Evolutionary conservation across 2,329 filamentous ascomycete genomes (phyloP), one percentile per base, ranked within the genome.

Genomic region (Ophiostoma ips): DNA sequence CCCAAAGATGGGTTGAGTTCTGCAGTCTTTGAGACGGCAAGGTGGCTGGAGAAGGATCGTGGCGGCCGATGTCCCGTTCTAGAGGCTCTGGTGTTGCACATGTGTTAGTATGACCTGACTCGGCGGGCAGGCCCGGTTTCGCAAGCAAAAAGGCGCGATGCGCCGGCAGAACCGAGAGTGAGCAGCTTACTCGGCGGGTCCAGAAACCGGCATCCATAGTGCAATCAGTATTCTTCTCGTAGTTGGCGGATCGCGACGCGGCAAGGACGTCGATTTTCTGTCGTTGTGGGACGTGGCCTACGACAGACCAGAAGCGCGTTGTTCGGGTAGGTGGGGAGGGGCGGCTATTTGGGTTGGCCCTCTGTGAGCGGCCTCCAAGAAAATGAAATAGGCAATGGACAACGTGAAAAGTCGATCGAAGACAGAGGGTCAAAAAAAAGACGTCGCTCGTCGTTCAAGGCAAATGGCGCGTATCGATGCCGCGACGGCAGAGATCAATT

Each of bases 191-290:
- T 44, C 52, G 47, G 50, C 30, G 35, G 28, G 31, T 50, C 50
- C 47, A 50, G 45, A 46, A 40, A 13, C 38, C 33, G 21, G 52
- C 40, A 50, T 45, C 52, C 52, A 54, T 54, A 50, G 28, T 50
- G 52, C 48, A 28, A 19, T 36, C 47, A 40, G 44, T 48, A 34
- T 36, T 31, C 34, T 24, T 31, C 15, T 43, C 24, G 24, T 43
- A 5, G 24, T 24, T 11, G 24, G 30, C 40, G 9, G 18, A 40
- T 46, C 41, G 49, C 46, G 51, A 53, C 40, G 45, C 49, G 45
- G 40, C 48, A 28, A 28, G 44, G 40, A 21, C 45, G 49, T 37
- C 41, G 28, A 15, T 34, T 2, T 28, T 2, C 12, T 34, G 45
- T 38, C 12, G 45, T 12, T n/a, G 31, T 16, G 12, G 31, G 10